phyloP scores from a whole-genome alignment of 2,329 filamentous ascomycete species.

The Penicillium thymicola region DNA sequence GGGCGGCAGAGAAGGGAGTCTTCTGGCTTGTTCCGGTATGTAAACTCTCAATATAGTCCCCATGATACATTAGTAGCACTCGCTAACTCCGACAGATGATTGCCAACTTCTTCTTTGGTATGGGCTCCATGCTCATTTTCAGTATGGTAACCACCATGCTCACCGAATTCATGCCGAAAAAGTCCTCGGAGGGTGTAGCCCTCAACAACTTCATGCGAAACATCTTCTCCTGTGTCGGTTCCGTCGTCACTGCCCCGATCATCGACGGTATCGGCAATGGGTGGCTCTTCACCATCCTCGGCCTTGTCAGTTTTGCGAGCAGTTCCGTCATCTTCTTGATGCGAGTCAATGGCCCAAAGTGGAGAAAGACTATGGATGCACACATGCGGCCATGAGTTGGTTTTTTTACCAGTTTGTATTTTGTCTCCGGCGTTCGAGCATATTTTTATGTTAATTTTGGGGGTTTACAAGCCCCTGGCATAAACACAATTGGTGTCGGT shows the following conservation, averaged over 20 bases:
- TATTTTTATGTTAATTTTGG: background rate
- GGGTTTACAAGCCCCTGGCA: background rate
- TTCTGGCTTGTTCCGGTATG: slow-evolving; percentile 59
- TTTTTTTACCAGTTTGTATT: background rate
- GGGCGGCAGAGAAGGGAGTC: slow-evolving; percentile 63
- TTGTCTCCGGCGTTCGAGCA: background rate
- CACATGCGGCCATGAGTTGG: slow-evolving; percentile 16
- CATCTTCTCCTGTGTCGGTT: slow-evolving; percentile 70
- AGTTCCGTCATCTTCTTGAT: slow-evolving; percentile 61
- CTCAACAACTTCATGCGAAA: slow-evolving; percentile 80
- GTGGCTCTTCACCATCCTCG: slow-evolving; percentile 67
- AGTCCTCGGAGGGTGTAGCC: slow-evolving; percentile 69
- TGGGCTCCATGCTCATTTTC: slow-evolving; percentile 77
- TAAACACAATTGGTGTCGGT: background rate
- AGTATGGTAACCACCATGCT: slow-evolving; percentile 74
- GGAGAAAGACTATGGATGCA: slow-evolving; percentile 62
- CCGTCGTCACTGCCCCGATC: slow-evolving; percentile 66
- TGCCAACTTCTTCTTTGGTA: slow-evolving; percentile 70
- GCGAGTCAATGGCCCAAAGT: slow-evolving; percentile 57
- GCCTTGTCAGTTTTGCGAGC: slow-evolving; percentile 55
- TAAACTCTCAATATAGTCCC: background rate
- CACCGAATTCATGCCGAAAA: slow-evolving; percentile 75
- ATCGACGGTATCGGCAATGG: slow-evolving; percentile 70
- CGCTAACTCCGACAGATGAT: slow-evolving; percentile 43
- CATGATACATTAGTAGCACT: background rate